Conservation (phyloP, 306 rosid genomes). For the Citrullus colocynthis region DNA sequence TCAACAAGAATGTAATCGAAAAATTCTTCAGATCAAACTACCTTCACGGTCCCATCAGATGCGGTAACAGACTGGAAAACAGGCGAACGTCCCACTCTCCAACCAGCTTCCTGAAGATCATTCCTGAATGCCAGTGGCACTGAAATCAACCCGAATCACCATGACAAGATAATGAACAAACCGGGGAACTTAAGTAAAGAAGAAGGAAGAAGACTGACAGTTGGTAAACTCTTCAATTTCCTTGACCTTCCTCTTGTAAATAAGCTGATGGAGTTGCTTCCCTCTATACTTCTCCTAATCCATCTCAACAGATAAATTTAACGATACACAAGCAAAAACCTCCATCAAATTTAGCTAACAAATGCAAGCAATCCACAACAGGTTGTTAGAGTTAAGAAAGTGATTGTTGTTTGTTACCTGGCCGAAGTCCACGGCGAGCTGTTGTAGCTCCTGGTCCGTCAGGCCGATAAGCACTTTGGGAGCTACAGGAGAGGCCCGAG, state of each 20-base stretch:
- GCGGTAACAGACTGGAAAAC: constrained; percentile 53
- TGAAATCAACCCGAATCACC: constrained; percentile 10
- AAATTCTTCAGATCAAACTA: constrained; percentile 7
- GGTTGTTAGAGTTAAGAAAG: neutral
- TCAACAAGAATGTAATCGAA: neutral
- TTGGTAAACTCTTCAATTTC: constrained; percentile 62
- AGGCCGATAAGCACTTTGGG: constrained; percentile 70
- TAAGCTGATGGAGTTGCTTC: constrained; percentile 77
- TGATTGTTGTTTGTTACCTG: constrained; percentile 38
- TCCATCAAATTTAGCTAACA: neutral
- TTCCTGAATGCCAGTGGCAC: constrained; percentile 84
- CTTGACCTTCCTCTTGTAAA: constrained; percentile 74
- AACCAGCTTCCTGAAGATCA: constrained; percentile 79
- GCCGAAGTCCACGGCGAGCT: constrained; percentile 51
- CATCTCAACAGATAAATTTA: neutral
- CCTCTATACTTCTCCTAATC: constrained; percentile 69
- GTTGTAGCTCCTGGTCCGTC: constrained; percentile 71
- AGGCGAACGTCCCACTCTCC: constrained; percentile 89
- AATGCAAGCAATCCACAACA: neutral
- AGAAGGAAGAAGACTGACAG: constrained; percentile 25
- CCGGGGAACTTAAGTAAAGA: neutral
- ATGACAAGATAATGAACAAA: neutral
- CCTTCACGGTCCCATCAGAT: constrained; percentile 90
- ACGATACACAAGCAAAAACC: neutral
- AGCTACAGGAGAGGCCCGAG: constrained; percentile 13